These are phyloP conservation scores for Viridothelium virens DNA, from an alignment of 495 filamentous ascomycete species.

Conservation along the genomic window DNA sequence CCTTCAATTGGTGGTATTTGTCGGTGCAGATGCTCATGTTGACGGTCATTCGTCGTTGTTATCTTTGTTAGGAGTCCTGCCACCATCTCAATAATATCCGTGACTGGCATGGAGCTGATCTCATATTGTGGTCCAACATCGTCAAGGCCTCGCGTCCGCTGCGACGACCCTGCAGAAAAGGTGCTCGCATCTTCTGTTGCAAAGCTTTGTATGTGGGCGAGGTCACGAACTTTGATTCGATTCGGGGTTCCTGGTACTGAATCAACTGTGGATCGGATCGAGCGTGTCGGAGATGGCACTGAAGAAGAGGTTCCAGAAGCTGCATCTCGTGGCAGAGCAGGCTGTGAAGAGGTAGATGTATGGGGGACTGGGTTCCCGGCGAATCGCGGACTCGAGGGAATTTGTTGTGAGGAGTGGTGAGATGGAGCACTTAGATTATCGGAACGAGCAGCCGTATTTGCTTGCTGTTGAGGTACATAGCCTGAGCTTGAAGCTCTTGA, in stretches of 20 bases:
- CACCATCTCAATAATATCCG: conserved; percentile 99
- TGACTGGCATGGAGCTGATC: conserved; percentile 95
- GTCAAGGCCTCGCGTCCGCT: conserved; percentile 32
- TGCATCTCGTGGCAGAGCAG: neutral
- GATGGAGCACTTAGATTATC: neutral
- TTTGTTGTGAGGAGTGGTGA: neutral
- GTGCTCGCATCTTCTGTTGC: conserved; percentile 58
- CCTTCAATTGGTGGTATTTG: conserved; percentile 61
- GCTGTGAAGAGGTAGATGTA: neutral
- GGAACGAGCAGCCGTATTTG: neutral
- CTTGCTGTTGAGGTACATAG: neutral
- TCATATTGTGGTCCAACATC: conserved; percentile 64
- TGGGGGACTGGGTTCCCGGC: neutral
- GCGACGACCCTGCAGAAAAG: conserved; percentile 35
- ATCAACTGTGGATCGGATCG: conserved; percentile 36
- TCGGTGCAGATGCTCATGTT: conserved; percentile 74
- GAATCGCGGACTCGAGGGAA: neutral
- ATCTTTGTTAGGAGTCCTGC: conserved; percentile 97
- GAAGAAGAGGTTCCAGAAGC: conserved; percentile 8
- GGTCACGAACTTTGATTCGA: conserved; percentile 72
- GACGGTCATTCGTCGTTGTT: conserved; percentile 89
- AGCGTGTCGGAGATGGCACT: conserved; percentile 46
- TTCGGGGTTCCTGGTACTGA: conserved; percentile 58
- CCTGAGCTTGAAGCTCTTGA: conserved; percentile 24
- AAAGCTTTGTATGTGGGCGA: conserved; percentile 84